A percentile compares a stretch with the other conserved stretches of the same genome.
phyloP scores from a whole-genome alignment of 2,329 filamentous ascomycete species.

The Byssothecium circinans region DNA sequence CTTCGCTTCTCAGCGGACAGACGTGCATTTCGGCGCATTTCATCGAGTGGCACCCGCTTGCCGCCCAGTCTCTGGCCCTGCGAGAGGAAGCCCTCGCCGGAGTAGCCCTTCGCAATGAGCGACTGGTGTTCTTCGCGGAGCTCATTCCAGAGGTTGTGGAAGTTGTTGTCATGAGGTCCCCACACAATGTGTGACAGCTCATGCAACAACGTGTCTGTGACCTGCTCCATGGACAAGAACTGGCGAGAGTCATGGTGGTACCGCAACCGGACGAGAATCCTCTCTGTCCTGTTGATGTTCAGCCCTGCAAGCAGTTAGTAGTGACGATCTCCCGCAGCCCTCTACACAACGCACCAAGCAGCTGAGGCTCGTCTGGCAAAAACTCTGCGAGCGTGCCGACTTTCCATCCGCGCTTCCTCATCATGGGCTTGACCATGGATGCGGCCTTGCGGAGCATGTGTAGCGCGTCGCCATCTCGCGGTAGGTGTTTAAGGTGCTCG shows the following conservation, averaged over 20 bases:
- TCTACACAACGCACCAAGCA: slow-evolving; percentile 60
- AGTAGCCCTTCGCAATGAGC: slow-evolving; percentile 79
- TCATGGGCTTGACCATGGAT: slow-evolving; percentile 90
- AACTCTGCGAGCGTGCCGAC: slow-evolving; percentile 83
- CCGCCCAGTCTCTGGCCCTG: slow-evolving; percentile 72
- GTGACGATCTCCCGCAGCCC: background rate
- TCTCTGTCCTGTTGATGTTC: slow-evolving; percentile 75
- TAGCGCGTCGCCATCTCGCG: slow-evolving; percentile 50
- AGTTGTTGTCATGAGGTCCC: slow-evolving; percentile 79
- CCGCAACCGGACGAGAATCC: slow-evolving; percentile 80
- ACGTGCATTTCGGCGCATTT: slow-evolving; percentile 74
- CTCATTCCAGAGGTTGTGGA: slow-evolving; percentile 86
- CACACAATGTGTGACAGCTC: slow-evolving; percentile 87
- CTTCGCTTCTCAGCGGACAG: slow-evolving; percentile 72
- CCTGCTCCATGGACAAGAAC: slow-evolving; percentile 77
- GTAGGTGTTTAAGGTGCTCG: slow-evolving; percentile 52
- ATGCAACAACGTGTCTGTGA: slow-evolving; percentile 90
- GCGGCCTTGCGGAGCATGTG: slow-evolving; percentile 75
- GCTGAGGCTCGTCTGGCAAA: slow-evolving; percentile 71
- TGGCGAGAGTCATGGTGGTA: slow-evolving; percentile 72
- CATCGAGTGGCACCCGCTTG: slow-evolving; percentile 60
- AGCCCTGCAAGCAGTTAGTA: slow-evolving; percentile 54
- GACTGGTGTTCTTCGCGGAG: slow-evolving; percentile 82
- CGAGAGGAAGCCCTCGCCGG: slow-evolving; percentile 83
- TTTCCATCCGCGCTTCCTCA: slow-evolving; percentile 81